Evolutionary conservation across 169 alveolate species (phyloP).

Genomic region (Besnoitia besnoiti): DNA sequence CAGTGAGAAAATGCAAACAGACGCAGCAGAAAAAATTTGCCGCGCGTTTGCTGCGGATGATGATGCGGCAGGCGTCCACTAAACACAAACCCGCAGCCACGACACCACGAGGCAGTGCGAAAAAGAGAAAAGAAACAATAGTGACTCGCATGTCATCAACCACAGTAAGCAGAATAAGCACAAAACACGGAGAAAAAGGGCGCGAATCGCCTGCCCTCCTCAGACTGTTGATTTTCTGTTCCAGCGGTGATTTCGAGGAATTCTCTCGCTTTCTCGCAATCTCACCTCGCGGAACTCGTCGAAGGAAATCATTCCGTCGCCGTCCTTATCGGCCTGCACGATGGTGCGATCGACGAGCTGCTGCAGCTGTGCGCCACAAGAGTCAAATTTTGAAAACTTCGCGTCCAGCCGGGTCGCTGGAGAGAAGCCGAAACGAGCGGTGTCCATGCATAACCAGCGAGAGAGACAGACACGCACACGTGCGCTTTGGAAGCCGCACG

Average conservation of each 20-base stretch:
- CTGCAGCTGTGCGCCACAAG: slow-evolving; percentile 83
- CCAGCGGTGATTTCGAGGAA: not conserved
- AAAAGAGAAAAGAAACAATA: no score
- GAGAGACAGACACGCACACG: not conserved
- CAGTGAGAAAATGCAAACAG: not conserved
- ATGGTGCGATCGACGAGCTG: slow-evolving; percentile 96
- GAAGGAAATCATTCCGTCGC: slow-evolving; percentile 96
- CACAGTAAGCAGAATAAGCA: no score
- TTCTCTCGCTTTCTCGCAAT: no score
- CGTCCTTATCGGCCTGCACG: slow-evolving; percentile 96
- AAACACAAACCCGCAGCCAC: no score
- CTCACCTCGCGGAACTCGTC: slow-evolving; percentile 93
- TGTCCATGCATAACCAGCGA: not conserved
- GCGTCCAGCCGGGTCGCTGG: not conserved
- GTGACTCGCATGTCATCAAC: no score
- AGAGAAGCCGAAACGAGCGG: not conserved
- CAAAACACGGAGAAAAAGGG: no score
- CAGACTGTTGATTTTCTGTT: not conserved
- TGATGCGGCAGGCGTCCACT: no score
- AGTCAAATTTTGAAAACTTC: no score
- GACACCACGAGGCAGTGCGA: no score
- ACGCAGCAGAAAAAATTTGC: not conserved
- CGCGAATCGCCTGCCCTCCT: no score
- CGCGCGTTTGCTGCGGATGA: no score
- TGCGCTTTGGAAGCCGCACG: no score